Percentiles rank a stretch among this genome's conserved stretches.
phyloP scores from a whole-genome alignment of 2,329 filamentous ascomycete genomes.

The Tolypocladium album region DNA sequence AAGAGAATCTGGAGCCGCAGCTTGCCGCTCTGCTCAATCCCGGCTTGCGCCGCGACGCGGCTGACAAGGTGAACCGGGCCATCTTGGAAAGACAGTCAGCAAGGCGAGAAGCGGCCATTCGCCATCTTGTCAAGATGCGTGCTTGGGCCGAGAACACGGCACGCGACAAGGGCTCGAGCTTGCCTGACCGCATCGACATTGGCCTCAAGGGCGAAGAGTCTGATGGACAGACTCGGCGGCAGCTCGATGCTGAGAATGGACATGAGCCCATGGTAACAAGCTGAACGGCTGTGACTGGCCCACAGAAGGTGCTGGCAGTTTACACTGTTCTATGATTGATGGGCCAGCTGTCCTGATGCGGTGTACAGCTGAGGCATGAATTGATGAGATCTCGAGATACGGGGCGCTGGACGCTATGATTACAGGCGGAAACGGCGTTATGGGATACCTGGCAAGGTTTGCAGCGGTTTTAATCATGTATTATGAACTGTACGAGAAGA shows the following conservation, averaged over 20 bases:
- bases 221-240: constrained; percentile 13
- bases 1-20: constrained; percentile 66
- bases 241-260: constrained; percentile 22
- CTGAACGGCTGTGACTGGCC: constrained; percentile 14
- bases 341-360: background rate
- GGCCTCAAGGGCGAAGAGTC: constrained; percentile 26
- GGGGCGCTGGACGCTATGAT: background rate
- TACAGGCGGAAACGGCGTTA: background rate
- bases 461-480: constrained; percentile 1
- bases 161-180: constrained; percentile 17
- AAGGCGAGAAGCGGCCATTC: constrained; percentile 70
- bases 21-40: constrained; percentile 70
- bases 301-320: background rate
- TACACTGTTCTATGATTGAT: background rate
- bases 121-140: constrained; percentile 68
- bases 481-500: constrained; percentile 7
- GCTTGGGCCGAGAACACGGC: constrained; percentile 72
- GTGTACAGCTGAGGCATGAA: background rate
- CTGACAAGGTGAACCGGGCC: constrained; percentile 78
- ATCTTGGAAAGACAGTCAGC: constrained; percentile 66
- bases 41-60: constrained; percentile 70
- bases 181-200: constrained; percentile 24
- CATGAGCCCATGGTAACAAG: constrained; percentile 43
- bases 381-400: background rate
- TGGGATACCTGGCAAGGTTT: background rate